phyloP scores from a whole-genome alignment of 768 basidiomycete genomes.

The Leccinum uliginosum region DNA sequence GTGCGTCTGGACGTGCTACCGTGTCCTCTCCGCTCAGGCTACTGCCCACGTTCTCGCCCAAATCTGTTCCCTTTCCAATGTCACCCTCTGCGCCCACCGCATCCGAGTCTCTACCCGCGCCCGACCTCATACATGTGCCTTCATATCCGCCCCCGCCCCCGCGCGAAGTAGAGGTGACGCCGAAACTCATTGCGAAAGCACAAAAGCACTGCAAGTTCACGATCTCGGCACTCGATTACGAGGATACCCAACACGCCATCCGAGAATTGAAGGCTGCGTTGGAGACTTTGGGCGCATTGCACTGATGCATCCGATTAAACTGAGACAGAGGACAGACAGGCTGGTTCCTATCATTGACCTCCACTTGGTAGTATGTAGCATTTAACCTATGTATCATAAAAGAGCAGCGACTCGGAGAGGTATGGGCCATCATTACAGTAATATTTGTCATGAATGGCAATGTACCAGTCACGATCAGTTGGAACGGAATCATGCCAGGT shows the following conservation, averaged over 20 bases:
- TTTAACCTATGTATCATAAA: too few relatives aligned
- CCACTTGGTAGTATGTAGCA: too few relatives aligned
- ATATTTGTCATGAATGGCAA: too few relatives aligned
- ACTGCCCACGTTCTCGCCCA: constrained; percentile 9
- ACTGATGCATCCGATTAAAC: background rate
- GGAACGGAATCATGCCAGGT: too few relatives aligned
- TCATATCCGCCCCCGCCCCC: constrained; percentile 22
- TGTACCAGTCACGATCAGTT: too few relatives aligned
- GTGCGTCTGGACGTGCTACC: constrained; percentile 52
- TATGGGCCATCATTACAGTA: too few relatives aligned
- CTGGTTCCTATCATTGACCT: background rate
- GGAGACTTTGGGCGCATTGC: constrained; percentile 53
- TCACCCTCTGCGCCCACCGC: background rate
- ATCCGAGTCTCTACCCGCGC: background rate
- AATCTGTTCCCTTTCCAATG: constrained; percentile 20
- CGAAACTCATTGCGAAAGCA: constrained; percentile 60
- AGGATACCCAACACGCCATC: constrained; percentile 66
- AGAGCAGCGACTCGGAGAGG: too few relatives aligned
- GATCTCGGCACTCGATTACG: constrained; percentile 91
- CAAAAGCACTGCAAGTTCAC: constrained; percentile 88
- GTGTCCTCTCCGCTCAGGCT: constrained; percentile 44
- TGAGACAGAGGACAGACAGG: background rate
- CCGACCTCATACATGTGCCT: constrained; percentile 10
- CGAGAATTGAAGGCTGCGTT: constrained; percentile 80
- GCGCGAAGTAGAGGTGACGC: constrained; percentile 47